phyloP scores from a whole-genome alignment of 2,329 filamentous ascomycete genomes.

The Ustilaginoidea virens region DNA sequence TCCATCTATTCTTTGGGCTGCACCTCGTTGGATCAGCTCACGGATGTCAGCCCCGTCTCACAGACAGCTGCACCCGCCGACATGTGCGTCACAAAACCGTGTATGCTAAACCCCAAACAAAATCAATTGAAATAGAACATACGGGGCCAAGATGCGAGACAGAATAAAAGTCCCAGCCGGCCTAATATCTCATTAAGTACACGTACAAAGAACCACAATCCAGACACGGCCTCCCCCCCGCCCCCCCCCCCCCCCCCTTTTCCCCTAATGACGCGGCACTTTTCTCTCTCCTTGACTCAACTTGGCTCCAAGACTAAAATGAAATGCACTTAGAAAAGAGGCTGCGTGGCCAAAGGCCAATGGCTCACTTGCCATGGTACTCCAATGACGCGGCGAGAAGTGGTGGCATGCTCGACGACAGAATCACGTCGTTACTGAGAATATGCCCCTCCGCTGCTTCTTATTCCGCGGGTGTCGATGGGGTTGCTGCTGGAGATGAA shows the following conservation, averaged over 20 bases:
- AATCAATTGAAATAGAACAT: conserved; percentile 13
- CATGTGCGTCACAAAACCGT: neutral
- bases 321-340: conserved; percentile 6
- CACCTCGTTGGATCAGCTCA: too few species aligned
- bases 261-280: conserved; percentile 5
- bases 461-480: conserved; percentile 29
- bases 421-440: too few species aligned
- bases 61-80: neutral
- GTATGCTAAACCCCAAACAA: conserved; percentile 16
- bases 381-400: conserved; percentile 1
- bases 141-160: conserved; percentile 4
- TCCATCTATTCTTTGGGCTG: too few species aligned
- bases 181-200: conserved; percentile 22
- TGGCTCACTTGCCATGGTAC: neutral
- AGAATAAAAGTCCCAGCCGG: conserved; percentile 11
- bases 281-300: conserved; percentile 4
- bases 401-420: neutral
- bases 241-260: too few species aligned
- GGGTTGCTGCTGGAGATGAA: conserved; percentile 34
- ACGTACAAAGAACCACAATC: conserved; percentile 12
- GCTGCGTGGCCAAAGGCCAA: neutral
- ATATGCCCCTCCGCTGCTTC: neutral
- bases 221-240: too few species aligned
- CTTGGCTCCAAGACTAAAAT: conserved; percentile 10
- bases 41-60: too few species aligned